Base-by-base conservation (phyloP, 2,329 filamentous ascomycete species). In the Alternaria angustiovoidea region DNA sequence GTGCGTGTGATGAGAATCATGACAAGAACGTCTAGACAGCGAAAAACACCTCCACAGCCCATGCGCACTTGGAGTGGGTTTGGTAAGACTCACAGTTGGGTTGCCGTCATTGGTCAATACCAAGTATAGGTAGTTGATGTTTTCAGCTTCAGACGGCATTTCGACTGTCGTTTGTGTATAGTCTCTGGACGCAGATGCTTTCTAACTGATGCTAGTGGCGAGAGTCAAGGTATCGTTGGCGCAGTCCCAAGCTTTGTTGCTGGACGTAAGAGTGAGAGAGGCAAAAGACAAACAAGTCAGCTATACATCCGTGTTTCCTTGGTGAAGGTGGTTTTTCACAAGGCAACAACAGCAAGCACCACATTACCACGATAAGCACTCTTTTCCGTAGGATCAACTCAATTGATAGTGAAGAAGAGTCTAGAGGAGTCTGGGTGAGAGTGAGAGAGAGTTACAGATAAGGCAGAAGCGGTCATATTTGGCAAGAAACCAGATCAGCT, bases 81-180 rank as follows among this genome's bases (percentile, higher is more conserved):
- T 12, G 51, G 26, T 24, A 30, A 38, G 16, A 63, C 67, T 57
- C 59, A 74, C 74, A 11, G 5, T 60, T 0, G 74, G 72, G 1
- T 49, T 8, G 3, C 74, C 73, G 22, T 61, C 62, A 41, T 67
- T 43, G 2, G 74, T 76, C 11, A 77, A 60, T 5, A 77, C 54
- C 3, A 70, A 44, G 61, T 77, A 77, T 0, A 79, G 62, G 47
- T 71, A 77, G 36, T 70, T 60, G 4, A 69, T 56, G 46, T 77
- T 77, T 22, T 77, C 73, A 7, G 64, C 61, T 5, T 72, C 65
- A 6, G 67, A 65, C 16, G 74, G 71, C 75, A 77, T 78, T 12
- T 51, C 62, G 53, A 38, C 20, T 16, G 28, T 56, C n/a, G 41
- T 57, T 49, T 42, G 7, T 26, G 8, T 30, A 6, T 18, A 34